phyloP scores from a whole-genome alignment of 345 rosid genomes.

The Mercurialis annua region DNA sequence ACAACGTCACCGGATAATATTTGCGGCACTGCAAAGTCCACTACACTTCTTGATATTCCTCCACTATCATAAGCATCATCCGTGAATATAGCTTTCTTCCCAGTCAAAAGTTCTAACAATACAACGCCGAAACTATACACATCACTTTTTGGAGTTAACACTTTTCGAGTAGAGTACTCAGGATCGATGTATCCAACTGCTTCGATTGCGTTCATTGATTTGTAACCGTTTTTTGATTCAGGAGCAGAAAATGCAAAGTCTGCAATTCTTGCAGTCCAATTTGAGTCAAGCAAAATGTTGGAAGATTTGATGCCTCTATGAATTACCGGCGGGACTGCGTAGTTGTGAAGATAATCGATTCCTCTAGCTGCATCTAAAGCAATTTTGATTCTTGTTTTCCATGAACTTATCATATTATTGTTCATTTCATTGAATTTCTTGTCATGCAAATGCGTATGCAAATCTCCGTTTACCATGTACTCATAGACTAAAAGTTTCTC shows the following conservation, averaged over 20 bases:
- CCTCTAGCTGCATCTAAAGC: no score
- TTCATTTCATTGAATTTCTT: slow-evolving; percentile 49
- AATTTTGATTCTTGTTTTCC: no score
- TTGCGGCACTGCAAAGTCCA: slow-evolving; percentile 60
- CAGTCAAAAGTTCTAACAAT: slow-evolving; percentile 65
- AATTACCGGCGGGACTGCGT: slow-evolving; percentile 76
- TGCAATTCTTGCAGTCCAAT: slow-evolving; percentile 71
- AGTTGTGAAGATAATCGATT: slow-evolving; percentile 76
- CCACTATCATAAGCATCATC: slow-evolving; percentile 32
- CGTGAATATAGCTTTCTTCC: slow-evolving; percentile 68
- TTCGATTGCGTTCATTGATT: slow-evolving; percentile 65
- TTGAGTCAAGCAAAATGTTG: slow-evolving; percentile 58
- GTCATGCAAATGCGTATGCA: slow-evolving; percentile 67
- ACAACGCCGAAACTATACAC: slow-evolving; percentile 86
- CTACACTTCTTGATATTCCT: slow-evolving; percentile 53
- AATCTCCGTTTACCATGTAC: slow-evolving; percentile 75
- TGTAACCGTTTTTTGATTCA: slow-evolving; percentile 29
- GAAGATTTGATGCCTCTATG: slow-evolving; percentile 86
- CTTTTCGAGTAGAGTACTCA: slow-evolving; percentile 64
- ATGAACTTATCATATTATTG: slow-evolving; percentile 68
- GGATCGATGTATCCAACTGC: slow-evolving; percentile 86
- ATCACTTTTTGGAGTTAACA: slow-evolving; percentile 74
- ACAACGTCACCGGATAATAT: slow-evolving; percentile 44
- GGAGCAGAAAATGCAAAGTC: slow-evolving; percentile 77
- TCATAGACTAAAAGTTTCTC: slow-evolving; percentile 77